These are phyloP conservation scores for Alternaria panax DNA, from an alignment of 2,329 filamentous ascomycete genomes.

Conservation along the genomic window DNA sequence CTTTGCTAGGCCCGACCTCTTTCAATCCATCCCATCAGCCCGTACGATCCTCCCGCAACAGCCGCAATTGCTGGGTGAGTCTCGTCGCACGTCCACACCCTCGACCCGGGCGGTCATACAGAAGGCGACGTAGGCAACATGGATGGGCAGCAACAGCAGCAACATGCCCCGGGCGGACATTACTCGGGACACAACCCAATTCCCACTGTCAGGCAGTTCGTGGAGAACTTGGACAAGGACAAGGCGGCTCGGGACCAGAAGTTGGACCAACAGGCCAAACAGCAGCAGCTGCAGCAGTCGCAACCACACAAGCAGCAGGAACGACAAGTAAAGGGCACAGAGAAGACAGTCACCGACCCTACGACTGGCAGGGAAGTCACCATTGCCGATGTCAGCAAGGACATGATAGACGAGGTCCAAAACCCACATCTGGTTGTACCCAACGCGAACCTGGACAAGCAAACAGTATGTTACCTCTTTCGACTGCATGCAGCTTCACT, in stretches of 20 bases:
- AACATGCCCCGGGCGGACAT: slow-evolving; percentile 65
- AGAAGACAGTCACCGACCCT: slow-evolving; percentile 78
- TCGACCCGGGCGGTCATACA: slow-evolving; percentile 5
- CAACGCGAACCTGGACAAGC: slow-evolving; percentile 84
- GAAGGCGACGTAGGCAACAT: slow-evolving; percentile 40
- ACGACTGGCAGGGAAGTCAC: slow-evolving; percentile 85
- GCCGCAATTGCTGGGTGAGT: slow-evolving; percentile 19
- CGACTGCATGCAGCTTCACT: slow-evolving; percentile 1
- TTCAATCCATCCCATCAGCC: slow-evolving; percentile 2
- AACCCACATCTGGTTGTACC: slow-evolving; percentile 82
- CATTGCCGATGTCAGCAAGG: slow-evolving; percentile 80
- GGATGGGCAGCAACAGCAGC: slow-evolving; percentile 58
- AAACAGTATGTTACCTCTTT: slow-evolving; percentile 59
- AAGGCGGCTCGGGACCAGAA: slow-evolving; percentile 77
- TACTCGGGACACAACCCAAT: slow-evolving; percentile 86
- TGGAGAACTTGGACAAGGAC: slow-evolving; percentile 77
- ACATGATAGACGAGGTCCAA: slow-evolving; percentile 73
- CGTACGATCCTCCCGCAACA: slow-evolving; percentile 7
- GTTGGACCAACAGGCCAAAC: slow-evolving; percentile 63
- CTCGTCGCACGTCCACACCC: slow-evolving; percentile 8
- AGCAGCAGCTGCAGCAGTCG: slow-evolving; percentile 42
- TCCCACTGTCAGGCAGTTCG: slow-evolving; percentile 85
- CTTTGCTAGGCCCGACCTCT: slow-evolving; percentile 6
- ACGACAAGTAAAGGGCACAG: slow-evolving; percentile 56
- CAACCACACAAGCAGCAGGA: slow-evolving; percentile 52